Conservation (phyloP, 352 stramenopile genomes). For the Phytophthora foliorum region DNA sequence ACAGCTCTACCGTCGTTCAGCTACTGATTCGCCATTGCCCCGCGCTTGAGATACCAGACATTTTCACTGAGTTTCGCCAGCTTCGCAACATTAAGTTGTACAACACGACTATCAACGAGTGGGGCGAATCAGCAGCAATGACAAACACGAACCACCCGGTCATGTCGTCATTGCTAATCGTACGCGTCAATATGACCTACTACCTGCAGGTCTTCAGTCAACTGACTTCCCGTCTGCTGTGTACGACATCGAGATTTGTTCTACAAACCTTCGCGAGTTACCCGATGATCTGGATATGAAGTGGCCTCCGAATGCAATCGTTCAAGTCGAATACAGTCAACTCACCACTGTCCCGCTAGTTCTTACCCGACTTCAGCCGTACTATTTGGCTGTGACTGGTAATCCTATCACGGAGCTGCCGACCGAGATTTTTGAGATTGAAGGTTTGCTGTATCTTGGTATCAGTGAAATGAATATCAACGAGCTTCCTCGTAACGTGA, state of each 20-base stretch:
- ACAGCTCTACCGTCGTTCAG: conserved; percentile 29
- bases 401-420: conserved; percentile 41
- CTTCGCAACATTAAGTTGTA: conserved; percentile 46
- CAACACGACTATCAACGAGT: conserved; percentile 43
- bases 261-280: conserved; percentile 40
- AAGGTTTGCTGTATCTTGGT: conserved; percentile 20
- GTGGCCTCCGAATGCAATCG: conserved; percentile 25
- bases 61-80: conserved; percentile 26
- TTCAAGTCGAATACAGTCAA: conserved; percentile 36
- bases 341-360: conserved; percentile 22
- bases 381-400: conserved; percentile 36
- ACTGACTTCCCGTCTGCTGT: conserved; percentile 35
- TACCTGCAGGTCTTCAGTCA: conserved; percentile 43
- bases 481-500: conserved; percentile 31
- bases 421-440: conserved; percentile 26
- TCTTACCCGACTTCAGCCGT: conserved; percentile 23
- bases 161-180: conserved; percentile 39
- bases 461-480: conserved; percentile 30
- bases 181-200: conserved; percentile 43
- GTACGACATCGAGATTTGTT: conserved; percentile 43
- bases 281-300: conserved; percentile 38
- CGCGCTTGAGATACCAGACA: conserved; percentile 25
- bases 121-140: conserved; percentile 31
- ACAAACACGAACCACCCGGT: conserved; percentile 19
- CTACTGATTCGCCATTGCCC: conserved; percentile 44